Base-by-base conservation (phyloP, 176 grass and related monocot genomes). In the Juncus effusus region DNA sequence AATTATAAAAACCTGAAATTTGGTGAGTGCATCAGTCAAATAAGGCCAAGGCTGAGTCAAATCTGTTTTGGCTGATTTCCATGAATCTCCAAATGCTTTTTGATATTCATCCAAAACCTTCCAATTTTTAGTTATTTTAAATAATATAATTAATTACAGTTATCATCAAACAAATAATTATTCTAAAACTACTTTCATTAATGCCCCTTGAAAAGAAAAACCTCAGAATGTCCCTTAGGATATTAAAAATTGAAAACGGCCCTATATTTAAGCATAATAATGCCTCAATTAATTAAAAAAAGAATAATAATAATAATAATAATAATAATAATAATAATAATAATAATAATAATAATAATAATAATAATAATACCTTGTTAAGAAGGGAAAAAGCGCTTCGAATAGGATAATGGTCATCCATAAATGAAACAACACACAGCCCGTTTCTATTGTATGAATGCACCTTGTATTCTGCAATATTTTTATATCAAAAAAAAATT, bases 71-170 rank as follows among this genome's bases (percentile, higher is more conserved):
- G 78, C 78, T 75, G 51, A 59, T 85, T 78, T 87, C 89, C 81
- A 93, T 9, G 83, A 80, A 54, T 99, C 89, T 49, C 88, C 93
- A 84, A 89, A 97, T 79, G 82, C 60, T 74, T 99, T 99, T 70
- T 94, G 89, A 81, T 99, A 99, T 82, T 99, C 95, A 70, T 99
- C 95, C 66, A 99, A 80, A 47, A 99, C 89, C 95, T 99, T 75
- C 71, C 89, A 19, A 72, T 59, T n/a, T 40, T 36, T 3, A 47
- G 19, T 28, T 28, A 28, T 28, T 28, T 28, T 28, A 56, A 55
- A 70, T 12, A 52, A 12, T 56, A 70, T 56, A 56, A 70, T 11
- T 14, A 40, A 10, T 40, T 13, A 70, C 7, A 55, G 66, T 52
- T n/a, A 15, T 13, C 45, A 54, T 54, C 3, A 6, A 8, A 1